Conservation (phyloP, 805 yeast genomes). For the Limtongia smithiae region DNA sequence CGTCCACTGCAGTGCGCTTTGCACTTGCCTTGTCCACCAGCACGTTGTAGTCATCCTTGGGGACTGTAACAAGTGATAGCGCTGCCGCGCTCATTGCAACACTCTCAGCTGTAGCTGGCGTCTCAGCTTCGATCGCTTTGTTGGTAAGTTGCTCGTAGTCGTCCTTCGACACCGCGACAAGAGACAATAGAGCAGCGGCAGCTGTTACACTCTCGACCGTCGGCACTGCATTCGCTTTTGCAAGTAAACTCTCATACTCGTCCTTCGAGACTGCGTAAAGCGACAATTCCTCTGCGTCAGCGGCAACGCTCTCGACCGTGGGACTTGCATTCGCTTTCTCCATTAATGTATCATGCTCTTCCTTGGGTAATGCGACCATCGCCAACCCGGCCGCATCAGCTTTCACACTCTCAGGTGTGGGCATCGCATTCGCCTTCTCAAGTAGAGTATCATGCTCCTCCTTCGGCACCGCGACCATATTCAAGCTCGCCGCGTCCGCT, state of each 20-base stretch:
- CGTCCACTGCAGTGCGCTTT: neutral
- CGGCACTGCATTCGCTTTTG: neutral
- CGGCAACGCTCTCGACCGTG: conserved; percentile 1
- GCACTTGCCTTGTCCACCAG: conserved; percentile 7
- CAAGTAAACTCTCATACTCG: conserved; percentile 1
- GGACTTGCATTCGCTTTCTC: conserved; percentile 1
- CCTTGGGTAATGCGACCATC: conserved; percentile 30
- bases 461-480: conserved; percentile 26
- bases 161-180: conserved; percentile 30
- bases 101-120: too few relatives aligned
- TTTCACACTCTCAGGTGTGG: conserved; percentile 5
- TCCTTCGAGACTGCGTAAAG: neutral
- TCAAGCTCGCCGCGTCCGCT: conserved; percentile 9
- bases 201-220: conserved; percentile 11
- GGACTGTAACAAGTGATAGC: conserved; percentile 26
- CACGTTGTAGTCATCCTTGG: conserved; percentile 29
- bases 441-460: conserved; percentile 26
- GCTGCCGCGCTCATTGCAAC: conserved; percentile 25
- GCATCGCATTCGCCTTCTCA: conserved; percentile 1
- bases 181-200: conserved; percentile 21
- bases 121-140: too few relatives aligned
- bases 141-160: too few relatives aligned
- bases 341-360: conserved; percentile 19
- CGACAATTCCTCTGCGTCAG: conserved; percentile 6
- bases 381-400: conserved; percentile 23